A percentile compares a stretch with the other conserved stretches of the same genome.
phyloP scores from a whole-genome alignment of 2,329 filamentous ascomycete species.

The Xylariaceae sp. region DNA sequence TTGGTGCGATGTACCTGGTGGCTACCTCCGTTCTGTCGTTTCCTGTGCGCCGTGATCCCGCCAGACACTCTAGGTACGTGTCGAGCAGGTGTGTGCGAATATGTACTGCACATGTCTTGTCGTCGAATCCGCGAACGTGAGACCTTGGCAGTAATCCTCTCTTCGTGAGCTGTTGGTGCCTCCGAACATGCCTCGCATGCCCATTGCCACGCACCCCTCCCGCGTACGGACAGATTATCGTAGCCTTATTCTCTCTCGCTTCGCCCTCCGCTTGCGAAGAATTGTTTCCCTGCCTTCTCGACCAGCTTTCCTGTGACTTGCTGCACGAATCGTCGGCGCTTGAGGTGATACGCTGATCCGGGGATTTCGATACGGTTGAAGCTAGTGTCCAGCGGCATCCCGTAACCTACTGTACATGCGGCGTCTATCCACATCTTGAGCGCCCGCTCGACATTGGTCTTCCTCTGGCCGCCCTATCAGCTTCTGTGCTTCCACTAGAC shows the following conservation, averaged over 20 bases:
- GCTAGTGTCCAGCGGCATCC: constrained; percentile 32
- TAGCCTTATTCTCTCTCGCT: background rate
- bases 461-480: constrained; percentile 41
- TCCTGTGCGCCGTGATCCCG: too few species aligned
- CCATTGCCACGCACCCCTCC: too few species aligned
- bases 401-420: constrained; percentile 33
- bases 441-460: constrained; percentile 38
- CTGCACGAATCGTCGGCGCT: constrained; percentile 16
- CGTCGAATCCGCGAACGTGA: too few species aligned
- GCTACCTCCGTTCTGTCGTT: too few species aligned
- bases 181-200: too few species aligned
- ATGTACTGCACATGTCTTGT: too few species aligned
- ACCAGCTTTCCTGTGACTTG: constrained; percentile 19
- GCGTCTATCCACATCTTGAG: constrained; percentile 45
- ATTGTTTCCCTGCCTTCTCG: constrained; percentile 9
- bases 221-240: too few species aligned
- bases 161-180: too few species aligned
- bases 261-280: constrained; percentile 1
- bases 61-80: too few species aligned
- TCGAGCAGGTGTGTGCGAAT: too few species aligned
- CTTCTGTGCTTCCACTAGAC: constrained; percentile 26
- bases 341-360: constrained; percentile 22
- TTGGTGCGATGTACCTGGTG: too few species aligned
- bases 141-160: too few species aligned
- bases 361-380: constrained; percentile 22